phyloP scores from a whole-genome alignment of 768 basidiomycete genomes.

The Hericium rajendrae region DNA sequence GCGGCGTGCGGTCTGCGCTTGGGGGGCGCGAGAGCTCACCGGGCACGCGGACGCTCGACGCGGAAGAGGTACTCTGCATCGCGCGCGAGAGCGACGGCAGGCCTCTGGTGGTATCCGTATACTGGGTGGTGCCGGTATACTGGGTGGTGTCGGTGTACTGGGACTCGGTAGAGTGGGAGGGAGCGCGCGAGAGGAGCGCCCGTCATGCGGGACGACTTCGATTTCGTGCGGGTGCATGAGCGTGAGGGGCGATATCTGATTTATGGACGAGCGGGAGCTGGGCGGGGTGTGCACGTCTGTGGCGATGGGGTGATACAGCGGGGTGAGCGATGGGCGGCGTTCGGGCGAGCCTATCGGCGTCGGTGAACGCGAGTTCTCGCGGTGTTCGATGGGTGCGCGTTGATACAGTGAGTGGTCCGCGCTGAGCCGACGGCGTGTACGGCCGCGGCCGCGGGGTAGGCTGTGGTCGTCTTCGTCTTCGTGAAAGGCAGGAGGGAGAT shows the following conservation, averaged over 20 bases:
- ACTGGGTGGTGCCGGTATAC: neutral
- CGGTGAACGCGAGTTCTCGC: constrained; percentile 15
- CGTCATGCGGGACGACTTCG: neutral
- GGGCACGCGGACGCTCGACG: neutral
- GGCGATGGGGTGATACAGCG: neutral
- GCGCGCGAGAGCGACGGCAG: neutral
- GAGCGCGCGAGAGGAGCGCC: constrained; percentile 3
- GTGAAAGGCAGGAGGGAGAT: neutral
- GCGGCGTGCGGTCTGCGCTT: neutral
- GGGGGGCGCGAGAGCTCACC: neutral
- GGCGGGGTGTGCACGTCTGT: neutral
- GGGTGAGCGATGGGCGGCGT: neutral
- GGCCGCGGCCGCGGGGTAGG: constrained; percentile 16
- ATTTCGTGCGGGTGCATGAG: neutral
- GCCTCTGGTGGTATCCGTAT: neutral
- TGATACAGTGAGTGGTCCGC: constrained; percentile 24
- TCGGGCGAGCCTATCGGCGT: constrained; percentile 25
- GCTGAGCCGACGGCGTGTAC: constrained; percentile 19
- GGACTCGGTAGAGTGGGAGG: neutral
- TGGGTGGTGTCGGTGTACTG: neutral
- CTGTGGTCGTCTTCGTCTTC: neutral
- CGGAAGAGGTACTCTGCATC: neutral
- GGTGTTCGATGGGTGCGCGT: constrained; percentile 20
- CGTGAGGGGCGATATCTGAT: neutral
- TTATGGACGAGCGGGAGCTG: constrained; percentile 1